Conservation (phyloP, 2,329 filamentous ascomycete genomes). For the Fusarium armeniacum region DNA sequence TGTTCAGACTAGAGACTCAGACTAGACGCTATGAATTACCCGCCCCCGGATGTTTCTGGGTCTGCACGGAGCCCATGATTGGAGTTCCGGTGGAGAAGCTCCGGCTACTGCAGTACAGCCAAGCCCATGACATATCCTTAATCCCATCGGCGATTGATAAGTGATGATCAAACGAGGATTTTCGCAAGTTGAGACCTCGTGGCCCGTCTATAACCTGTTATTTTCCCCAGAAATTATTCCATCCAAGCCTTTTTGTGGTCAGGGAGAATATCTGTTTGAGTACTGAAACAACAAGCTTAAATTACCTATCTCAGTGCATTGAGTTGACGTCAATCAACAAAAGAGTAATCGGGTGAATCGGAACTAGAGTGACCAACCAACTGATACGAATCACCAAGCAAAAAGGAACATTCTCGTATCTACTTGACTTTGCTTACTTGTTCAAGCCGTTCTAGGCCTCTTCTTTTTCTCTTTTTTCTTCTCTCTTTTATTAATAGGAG, state of each 20-base stretch:
- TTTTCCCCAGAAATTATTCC: constrained; percentile 14
- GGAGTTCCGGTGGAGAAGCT: constrained; percentile 42
- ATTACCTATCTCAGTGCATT: background rate
- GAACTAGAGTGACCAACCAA: constrained; percentile 1
- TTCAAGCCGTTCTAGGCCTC: background rate
- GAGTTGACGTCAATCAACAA: constrained; percentile 44
- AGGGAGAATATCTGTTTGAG: background rate
- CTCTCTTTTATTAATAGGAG: constrained; percentile 8
- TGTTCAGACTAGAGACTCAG: background rate
- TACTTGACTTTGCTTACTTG: background rate
- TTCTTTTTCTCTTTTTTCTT: background rate
- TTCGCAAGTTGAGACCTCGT: constrained; percentile 9
- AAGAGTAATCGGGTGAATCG: constrained; percentile 34
- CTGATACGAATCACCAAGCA: constrained; percentile 1
- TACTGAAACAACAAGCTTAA: constrained; percentile 3
- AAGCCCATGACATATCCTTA: constrained; percentile 32
- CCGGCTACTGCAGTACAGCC: constrained; percentile 30
- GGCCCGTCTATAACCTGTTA: constrained; percentile 31
- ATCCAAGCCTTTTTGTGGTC: constrained; percentile 10
- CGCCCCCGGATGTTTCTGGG: constrained; percentile 35
- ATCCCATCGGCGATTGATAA: constrained; percentile 31
- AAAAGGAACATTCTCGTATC: constrained; percentile 30
- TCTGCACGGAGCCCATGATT: constrained; percentile 37
- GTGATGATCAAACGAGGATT: constrained; percentile 6
- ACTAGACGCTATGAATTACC: constrained; percentile 6